Evolutionary conservation across 176 grass and related monocot species (phyloP), one percentile per base, ranked within the genome.

Genomic region (Eragrostis curvula): DNA sequence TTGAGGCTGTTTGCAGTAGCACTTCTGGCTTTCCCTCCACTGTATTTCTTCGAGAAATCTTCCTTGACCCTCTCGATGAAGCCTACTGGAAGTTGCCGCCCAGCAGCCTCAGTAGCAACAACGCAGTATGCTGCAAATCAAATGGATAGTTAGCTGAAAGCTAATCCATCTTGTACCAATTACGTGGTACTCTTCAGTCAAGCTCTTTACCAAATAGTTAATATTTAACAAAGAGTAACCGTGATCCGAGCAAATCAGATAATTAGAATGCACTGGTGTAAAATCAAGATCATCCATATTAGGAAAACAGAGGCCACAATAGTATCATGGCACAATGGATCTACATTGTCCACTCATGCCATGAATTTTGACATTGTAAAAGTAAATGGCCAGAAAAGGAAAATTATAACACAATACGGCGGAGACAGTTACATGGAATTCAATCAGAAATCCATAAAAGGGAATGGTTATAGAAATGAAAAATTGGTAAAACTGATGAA

Each of bases 41-140:
- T 75, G 59, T 89, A 97, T 85, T 88, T 97, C 86, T 91, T 97
- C 28, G 81, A 58, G 53, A 97, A 97, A 39, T 97, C 94, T 68
- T 97, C 94, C 73, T 97, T 97, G 2, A 93, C 88, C 67, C 94
- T 97, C 86, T 93, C 94, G 16, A 97, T 83, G 59, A 93, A 93
- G 42, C 90, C 94, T 42, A 97, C 45, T 2, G 94, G 79, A 72
- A 88, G 87, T 36, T 93, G 91, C 40, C 94, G 87, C 58, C 94
- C 91, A 72, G 91, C 84, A 69, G 91, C 9, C 27, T 97, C 94
- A 21, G 89, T 88, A 68, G 91, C 91, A 78, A 97, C 94, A 25
- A 97, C 94, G 45, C 94, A 97, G 25, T 97, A 97, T 70, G 94
- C 94, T 97, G 85, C 44, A 89, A 45, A 82, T 27, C 17, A 71